A percentile compares a stretch with the other conserved stretches of the same genome.
phyloP scores from a whole-genome alignment of 306 rosid genomes.

The Prunus armeniaca region DNA sequence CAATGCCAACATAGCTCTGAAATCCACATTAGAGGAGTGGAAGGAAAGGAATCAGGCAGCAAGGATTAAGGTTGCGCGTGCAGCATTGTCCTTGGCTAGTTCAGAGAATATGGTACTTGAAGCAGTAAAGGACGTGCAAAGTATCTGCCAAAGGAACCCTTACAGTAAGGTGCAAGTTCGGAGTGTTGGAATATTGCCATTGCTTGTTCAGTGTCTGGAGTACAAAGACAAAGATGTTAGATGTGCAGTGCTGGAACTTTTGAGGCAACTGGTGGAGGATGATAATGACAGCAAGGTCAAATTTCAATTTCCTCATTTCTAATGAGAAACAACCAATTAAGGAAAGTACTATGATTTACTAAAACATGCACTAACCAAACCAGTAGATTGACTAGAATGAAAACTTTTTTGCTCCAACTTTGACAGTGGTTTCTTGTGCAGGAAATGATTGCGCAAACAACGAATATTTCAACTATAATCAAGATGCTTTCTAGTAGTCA shows the following conservation, averaged over 20 bases:
- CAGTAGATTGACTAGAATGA: background rate
- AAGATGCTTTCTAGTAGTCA: constrained; percentile 37
- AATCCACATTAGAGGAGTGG: constrained; percentile 43
- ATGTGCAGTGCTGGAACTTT: constrained; percentile 29
- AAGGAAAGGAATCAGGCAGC: constrained; percentile 46
- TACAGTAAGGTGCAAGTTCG: constrained; percentile 19
- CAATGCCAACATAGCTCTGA: constrained; percentile 39
- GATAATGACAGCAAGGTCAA: constrained; percentile 37
- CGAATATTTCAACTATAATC: constrained; percentile 22
- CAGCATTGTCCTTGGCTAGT: constrained; percentile 45
- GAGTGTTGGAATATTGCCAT: constrained; percentile 34
- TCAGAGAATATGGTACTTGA: constrained; percentile 47
- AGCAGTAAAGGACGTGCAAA: constrained; percentile 37
- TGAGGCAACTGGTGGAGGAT: constrained; percentile 29
- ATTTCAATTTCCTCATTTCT: background rate
- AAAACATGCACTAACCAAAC: too few relatives aligned
- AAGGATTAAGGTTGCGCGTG: constrained; percentile 32
- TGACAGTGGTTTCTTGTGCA: constrained; percentile 26
- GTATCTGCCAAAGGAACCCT: constrained; percentile 30
- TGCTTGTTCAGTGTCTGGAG: constrained; percentile 30
- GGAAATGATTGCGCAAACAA: constrained; percentile 27
- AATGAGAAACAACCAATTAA: background rate
- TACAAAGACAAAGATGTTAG: constrained; percentile 33
- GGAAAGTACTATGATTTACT: background rate
- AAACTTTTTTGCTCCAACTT: background rate